Base-by-base conservation (phyloP, 257 asterid genomes). In the Henckelia pumila region DNA sequence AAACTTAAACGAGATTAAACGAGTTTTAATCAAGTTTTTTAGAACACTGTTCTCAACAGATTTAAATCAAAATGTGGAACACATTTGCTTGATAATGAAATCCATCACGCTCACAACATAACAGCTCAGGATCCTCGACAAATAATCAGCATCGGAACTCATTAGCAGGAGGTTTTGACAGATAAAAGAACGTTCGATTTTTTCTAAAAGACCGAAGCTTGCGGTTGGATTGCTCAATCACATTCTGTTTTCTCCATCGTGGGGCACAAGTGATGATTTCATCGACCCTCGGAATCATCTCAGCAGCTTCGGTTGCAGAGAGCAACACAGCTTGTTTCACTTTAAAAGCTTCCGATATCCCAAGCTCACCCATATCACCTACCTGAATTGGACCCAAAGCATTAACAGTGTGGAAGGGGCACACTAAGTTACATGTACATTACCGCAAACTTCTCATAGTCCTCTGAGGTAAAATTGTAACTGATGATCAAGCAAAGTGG, bases 251-350 rank as follows among this genome's bases (percentile, higher is more conserved):
- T 81, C 96, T 87, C 78, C 78, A 76, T 23, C 95, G 76, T 4
- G 96, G 97, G 23, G 93, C 96, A 60, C 95, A 89, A 16, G 96
- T 89, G 70, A 92, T 87, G 67, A 89, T 92, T 61, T 92, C 95
- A 3, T 92, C 96, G 1, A 89, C 97, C 73, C 96, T 74, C 10
- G 87, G 76, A 73, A 92, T 89, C 96, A 87, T 87, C 84, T 89
- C 98, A 16, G 92, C 87, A 44, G 98, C 96, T 79, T 92, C 98
- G 3, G 93, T 92, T 59, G 98, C 98, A 3, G 98, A 92, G 57
- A 83, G 85, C 77, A 92, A 68, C 55, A 89, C 96, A 3, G 87
- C 96, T 55, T 87, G 89, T 82, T 92, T 92, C 47, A 92, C 98
- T 83, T 92, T 92, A 80, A 92, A 92, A 21, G 97, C 85, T 80